These are phyloP conservation scores for Epicoccum sorghinum DNA, from an alignment of 2,329 filamentous ascomycete species.

Conservation along the genomic window DNA sequence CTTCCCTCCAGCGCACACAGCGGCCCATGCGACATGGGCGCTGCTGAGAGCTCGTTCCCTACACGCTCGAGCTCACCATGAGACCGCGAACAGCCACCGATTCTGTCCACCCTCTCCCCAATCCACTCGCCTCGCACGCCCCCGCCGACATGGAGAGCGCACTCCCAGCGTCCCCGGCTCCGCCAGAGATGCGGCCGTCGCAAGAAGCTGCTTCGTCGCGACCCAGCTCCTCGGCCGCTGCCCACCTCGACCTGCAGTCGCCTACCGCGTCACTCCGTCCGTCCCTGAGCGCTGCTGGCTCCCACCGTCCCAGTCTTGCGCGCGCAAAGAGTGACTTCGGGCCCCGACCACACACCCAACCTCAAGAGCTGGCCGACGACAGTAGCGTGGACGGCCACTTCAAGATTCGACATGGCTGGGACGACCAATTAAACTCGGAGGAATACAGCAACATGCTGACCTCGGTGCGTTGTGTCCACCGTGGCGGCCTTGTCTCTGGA, in stretches of 20 bases:
- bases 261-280: constrained; percentile 52
- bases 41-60: constrained; percentile 27
- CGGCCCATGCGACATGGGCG: constrained; percentile 40
- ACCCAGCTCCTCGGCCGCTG: constrained; percentile 33
- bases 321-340: constrained; percentile 68
- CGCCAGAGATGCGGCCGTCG: constrained; percentile 14
- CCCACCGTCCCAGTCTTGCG: constrained; percentile 49
- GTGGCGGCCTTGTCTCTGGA: background rate
- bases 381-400: constrained; percentile 59
- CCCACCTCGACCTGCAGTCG: constrained; percentile 30
- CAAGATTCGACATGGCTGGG: constrained; percentile 82
- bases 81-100: constrained; percentile 30
- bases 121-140: constrained; percentile 38
- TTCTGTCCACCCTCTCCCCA: constrained; percentile 30
- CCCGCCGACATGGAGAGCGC: constrained; percentile 28
- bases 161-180: constrained; percentile 13
- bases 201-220: constrained; percentile 24
- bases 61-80: constrained; percentile 37
- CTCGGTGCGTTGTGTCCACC: constrained; percentile 63
- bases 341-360: constrained; percentile 46
- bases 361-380: constrained; percentile 44
- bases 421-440: constrained; percentile 88
- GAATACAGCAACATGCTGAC: constrained; percentile 86
- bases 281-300: constrained; percentile 58
- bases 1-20: constrained; percentile 14